Percentiles rank a stretch among this genome's conserved stretches.
phyloP scores from a whole-genome alignment of 257 asterid species.

The Solanum acaule region DNA sequence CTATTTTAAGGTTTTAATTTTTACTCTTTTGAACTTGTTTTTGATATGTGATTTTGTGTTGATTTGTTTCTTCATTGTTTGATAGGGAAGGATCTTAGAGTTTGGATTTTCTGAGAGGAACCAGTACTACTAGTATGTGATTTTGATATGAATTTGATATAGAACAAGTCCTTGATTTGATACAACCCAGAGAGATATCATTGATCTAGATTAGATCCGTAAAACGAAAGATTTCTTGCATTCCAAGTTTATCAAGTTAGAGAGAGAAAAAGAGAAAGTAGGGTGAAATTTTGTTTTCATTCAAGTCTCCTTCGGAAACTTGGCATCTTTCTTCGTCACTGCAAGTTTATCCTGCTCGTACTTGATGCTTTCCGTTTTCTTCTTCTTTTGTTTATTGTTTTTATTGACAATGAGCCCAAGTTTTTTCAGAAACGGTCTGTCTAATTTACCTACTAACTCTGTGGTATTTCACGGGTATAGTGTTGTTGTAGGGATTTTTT shows the following conservation, averaged over 20 bases:
- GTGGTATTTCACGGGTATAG: too few species aligned
- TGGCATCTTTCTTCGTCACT: not conserved
- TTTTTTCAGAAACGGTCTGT: not conserved
- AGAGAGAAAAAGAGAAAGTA: not conserved
- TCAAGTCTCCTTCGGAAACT: not conserved
- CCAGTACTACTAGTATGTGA: not conserved
- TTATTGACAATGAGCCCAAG: not conserved
- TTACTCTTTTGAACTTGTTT: conserved; percentile 3
- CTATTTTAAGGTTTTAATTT: not conserved
- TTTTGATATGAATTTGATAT: not conserved
- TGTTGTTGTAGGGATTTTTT: not conserved
- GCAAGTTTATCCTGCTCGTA: not conserved
- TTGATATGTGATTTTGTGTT: conserved; percentile 18
- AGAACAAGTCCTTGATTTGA: not conserved
- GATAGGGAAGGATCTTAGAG: conserved; percentile 25
- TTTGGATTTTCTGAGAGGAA: conserved; percentile 23
- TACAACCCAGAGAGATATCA: not conserved
- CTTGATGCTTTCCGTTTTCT: conserved; percentile 4
- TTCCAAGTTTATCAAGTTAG: conserved; percentile 21
- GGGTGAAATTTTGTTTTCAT: not conserved
- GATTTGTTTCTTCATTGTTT: not conserved
- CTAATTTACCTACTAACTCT: not conserved
- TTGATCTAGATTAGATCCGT: conserved; percentile 17
- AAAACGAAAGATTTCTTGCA: conserved; percentile 15
- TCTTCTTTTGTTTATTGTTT: not conserved